A percentile compares a stretch with the other conserved stretches of the same genome.
Conservation (phyloP, 176 grass and related monocot species). For the Tillandsia leiboldiana region DNA sequence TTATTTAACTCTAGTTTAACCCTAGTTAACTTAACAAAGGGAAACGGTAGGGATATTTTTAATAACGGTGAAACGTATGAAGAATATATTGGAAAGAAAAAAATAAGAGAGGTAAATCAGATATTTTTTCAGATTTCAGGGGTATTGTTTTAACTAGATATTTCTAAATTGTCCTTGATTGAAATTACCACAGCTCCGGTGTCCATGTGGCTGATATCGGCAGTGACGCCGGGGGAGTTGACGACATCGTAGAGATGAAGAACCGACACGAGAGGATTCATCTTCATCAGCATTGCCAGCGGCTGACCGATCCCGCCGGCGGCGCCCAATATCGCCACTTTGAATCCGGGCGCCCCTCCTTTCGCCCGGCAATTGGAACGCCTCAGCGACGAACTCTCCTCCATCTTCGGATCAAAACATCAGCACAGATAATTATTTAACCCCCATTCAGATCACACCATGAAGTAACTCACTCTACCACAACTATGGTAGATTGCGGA, state of each 20-base stretch:
- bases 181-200: constrained; percentile 71
- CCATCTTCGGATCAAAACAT: constrained; percentile 25
- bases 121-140: too few relatives aligned
- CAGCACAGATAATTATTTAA: background rate
- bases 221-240: constrained; percentile 76
- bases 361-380: constrained; percentile 54
- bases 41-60: too few relatives aligned
- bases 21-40: too few relatives aligned
- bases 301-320: constrained; percentile 89
- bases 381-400: constrained; percentile 31
- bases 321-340: constrained; percentile 69
- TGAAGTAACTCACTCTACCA: too few relatives aligned
- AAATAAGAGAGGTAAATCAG: too few relatives aligned
- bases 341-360: constrained; percentile 71
- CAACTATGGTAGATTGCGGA: too few relatives aligned
- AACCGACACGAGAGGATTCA: constrained; percentile 71
- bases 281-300: constrained; percentile 79
- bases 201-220: constrained; percentile 87
- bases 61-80: too few relatives aligned
- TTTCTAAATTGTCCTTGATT: background rate
- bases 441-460: too few relatives aligned
- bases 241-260: constrained; percentile 89
- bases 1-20: too few relatives aligned
- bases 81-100: too few relatives aligned
- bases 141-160: too few relatives aligned